These are phyloP conservation scores for Besnoitia besnoiti DNA, from an alignment of 169 alveolate genomes.

Conservation along the genomic window DNA sequence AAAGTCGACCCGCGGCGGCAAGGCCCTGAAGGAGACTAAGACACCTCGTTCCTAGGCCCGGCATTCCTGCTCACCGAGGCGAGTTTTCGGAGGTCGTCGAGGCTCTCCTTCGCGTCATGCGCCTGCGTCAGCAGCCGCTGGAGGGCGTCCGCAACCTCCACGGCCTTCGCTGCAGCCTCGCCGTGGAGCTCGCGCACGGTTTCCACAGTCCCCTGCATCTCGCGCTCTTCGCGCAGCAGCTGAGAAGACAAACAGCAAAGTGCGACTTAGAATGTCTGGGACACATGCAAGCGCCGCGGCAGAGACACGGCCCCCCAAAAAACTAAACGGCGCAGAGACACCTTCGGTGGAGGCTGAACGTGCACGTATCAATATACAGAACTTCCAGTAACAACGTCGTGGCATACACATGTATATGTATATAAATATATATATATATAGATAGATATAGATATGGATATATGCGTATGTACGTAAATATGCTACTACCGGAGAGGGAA, in stretches of 20 bases:
- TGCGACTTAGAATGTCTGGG: not conserved
- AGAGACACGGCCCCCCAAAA: not conserved
- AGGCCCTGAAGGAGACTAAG: too few relatives aligned
- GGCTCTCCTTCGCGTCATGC: not conserved
- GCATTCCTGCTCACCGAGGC: not conserved
- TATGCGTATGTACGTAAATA: not conserved
- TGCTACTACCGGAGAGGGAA: too few relatives aligned
- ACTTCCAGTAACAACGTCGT: not conserved
- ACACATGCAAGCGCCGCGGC: not conserved
- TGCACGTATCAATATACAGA: not conserved
- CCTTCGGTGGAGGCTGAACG: too few relatives aligned
- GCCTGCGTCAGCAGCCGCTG: slow-evolving; percentile 12
- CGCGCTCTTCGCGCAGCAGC: slow-evolving; percentile 29
- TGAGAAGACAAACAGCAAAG: not conserved
- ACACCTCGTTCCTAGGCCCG: too few relatives aligned
- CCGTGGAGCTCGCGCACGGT: not conserved
- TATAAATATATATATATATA: not conserved
- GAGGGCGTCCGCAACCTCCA: not conserved
- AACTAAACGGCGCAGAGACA: too few relatives aligned
- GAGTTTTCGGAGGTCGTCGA: not conserved
- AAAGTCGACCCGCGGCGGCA: too few relatives aligned
- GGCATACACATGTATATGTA: not conserved
- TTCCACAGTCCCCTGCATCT: not conserved
- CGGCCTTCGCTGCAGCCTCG: slow-evolving; percentile 16
- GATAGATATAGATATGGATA: not conserved